A percentile compares a stretch with the other conserved stretches of the same genome.
These are phyloP conservation scores for Pythium aquatile DNA, from an alignment of 352 stramenopile genomes.

Conservation along the genomic window DNA sequence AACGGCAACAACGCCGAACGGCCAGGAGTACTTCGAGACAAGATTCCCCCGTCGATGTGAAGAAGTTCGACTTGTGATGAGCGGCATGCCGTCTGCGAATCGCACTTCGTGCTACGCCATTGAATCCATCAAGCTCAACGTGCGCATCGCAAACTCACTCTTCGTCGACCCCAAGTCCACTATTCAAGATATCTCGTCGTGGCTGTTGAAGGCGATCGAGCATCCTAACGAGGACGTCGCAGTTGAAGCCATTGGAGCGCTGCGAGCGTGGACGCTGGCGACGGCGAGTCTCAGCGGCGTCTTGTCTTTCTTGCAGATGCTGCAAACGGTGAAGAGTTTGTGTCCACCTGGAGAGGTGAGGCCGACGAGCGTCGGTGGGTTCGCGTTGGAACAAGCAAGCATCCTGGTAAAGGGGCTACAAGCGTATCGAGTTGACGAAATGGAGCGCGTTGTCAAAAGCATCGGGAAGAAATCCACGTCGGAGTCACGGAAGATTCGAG, in stretches of 20 bases:
- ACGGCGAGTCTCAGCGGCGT: slow-evolving; percentile 73
- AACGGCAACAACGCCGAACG: slow-evolving; percentile 15
- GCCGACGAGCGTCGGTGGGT: slow-evolving; percentile 26
- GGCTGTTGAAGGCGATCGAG: slow-evolving; percentile 52
- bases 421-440: slow-evolving; percentile 48
- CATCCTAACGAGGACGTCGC: slow-evolving; percentile 51
- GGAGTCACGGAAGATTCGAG: slow-evolving; percentile 68
- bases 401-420: slow-evolving; percentile 44
- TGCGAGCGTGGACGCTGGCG: slow-evolving; percentile 73
- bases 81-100: slow-evolving; percentile 58
- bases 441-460: slow-evolving; percentile 30
- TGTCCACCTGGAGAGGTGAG: slow-evolving; percentile 12
- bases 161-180: slow-evolving; percentile 62
- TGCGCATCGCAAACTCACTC: slow-evolving; percentile 49
- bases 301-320: slow-evolving; percentile 70
- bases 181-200: slow-evolving; percentile 58
- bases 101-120: slow-evolving; percentile 71
- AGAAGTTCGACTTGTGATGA: slow-evolving; percentile 65
- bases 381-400: slow-evolving; percentile 51
- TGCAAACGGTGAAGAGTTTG: slow-evolving; percentile 36
- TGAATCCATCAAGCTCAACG: slow-evolving; percentile 58
- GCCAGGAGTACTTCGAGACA: slow-evolving; percentile 37
- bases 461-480: slow-evolving; percentile 43
- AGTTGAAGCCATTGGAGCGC: slow-evolving; percentile 57
- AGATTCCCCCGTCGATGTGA: slow-evolving; percentile 42